phyloP scores from a whole-genome alignment of 495 filamentous ascomycete species.

The Penicillium daleae region DNA sequence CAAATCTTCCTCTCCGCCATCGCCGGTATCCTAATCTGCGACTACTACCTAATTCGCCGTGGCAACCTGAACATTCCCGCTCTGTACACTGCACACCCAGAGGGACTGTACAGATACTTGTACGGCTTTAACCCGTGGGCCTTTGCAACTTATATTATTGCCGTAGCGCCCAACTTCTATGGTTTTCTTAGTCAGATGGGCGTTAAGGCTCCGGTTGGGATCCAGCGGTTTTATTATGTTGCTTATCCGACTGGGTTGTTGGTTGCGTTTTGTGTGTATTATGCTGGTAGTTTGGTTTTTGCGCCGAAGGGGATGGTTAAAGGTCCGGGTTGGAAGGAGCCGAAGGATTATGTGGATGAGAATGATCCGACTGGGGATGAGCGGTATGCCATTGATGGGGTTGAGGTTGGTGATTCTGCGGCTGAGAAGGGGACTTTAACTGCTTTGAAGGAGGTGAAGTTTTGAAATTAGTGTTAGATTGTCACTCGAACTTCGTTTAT shows the following conservation, averaged over 20 bases:
- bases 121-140: conserved; percentile 32
- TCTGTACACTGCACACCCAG: conserved; percentile 30
- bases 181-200: conserved; percentile 45
- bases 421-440: neutral
- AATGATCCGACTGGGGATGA: conserved; percentile 14
- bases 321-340: conserved; percentile 37
- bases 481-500: too few species aligned
- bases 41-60: conserved; percentile 39
- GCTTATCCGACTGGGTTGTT: conserved; percentile 38
- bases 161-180: conserved; percentile 38
- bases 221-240: conserved; percentile 40
- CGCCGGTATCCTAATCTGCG: conserved; percentile 34
- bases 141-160: conserved; percentile 33
- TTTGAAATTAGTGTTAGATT: neutral
- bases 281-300: conserved; percentile 14
- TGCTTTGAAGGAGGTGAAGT: neutral
- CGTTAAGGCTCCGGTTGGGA: conserved; percentile 33
- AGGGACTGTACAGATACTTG: conserved; percentile 24
- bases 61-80: conserved; percentile 32
- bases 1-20: conserved; percentile 41
- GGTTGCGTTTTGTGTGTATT: conserved; percentile 35
- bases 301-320: conserved; percentile 24
- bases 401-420: neutral
- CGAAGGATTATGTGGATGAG: conserved; percentile 38
- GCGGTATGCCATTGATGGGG: neutral